Evolutionary conservation across 495 filamentous ascomycete genomes (phyloP), one percentile per base, ranked within the genome.

Genomic region (Xanthoparmelia taractica): DNA sequence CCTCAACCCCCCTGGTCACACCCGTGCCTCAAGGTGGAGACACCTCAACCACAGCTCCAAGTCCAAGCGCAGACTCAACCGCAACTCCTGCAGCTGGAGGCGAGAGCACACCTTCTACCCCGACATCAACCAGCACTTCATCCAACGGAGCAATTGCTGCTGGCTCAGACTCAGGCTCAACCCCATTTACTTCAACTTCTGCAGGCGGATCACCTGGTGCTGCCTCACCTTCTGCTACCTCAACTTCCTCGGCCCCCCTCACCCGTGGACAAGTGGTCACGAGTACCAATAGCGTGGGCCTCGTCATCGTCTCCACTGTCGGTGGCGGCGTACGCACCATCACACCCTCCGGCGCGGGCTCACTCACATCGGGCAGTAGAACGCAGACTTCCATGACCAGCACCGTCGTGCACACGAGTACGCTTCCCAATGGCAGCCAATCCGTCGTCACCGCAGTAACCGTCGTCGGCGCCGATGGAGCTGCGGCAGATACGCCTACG

Each of bases 391-490:
- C 77, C 29, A 67, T 74, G 59, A 72, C 69, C 36, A 68, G 65
- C 17, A 70, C 68, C 58, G 71, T 67, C 69, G 67, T 76, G 59
- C 74, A 71, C 50, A 79, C 75, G 48, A 85, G 85, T 71, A 91
- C 88, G 63, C 84, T 92, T 3, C 82, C 93, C 29, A 87, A 97
- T 69, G 90, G 79, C 55, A 73, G 70, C n/a, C 57, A 75, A 36
- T 76, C 71, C 68, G 80, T 79, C 58, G 71, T 80, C 62, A 83
- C 80, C n/a, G 71, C 75, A 47, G 65, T 78, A 17, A 78, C 79
- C 4, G 73, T 82, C 20, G 73, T 82, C 40, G 72, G 73, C 43
- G 72, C 70, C 25, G 67, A 68, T 31, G 65, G 67, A 10, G 27
- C 13, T 13, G 52, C 47, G 15, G 64, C 47, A 12, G 61, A 57